Evolutionary conservation across 2,329 filamentous ascomycete species (phyloP).

Genomic region (Neonectria sp.): DNA sequence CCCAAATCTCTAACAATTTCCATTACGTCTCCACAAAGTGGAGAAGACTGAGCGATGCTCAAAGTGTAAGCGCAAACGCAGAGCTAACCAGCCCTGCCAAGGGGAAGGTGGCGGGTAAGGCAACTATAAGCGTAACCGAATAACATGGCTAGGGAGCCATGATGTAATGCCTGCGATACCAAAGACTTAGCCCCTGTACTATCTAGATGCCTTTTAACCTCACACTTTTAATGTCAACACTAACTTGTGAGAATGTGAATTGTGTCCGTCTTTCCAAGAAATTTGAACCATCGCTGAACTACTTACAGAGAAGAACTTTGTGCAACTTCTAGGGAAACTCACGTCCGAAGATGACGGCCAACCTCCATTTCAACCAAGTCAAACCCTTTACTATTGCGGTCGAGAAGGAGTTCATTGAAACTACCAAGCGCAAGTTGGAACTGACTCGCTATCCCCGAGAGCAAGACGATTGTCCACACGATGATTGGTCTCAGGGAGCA

Average conservation of each 20-base stretch:
- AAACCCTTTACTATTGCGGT: slow-evolving; percentile 9
- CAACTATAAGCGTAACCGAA: no score
- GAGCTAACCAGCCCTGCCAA: no score
- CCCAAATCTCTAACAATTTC: no score
- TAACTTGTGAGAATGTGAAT: not conserved
- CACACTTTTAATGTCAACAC: not conserved
- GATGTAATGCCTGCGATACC: no score
- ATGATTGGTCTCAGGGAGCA: slow-evolving; percentile 37
- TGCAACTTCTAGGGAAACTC: no score
- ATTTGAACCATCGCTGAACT: not conserved
- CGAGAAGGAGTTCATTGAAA: slow-evolving; percentile 28
- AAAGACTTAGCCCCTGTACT: no score
- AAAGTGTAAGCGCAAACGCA: no score
- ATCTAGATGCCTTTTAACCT: no score
- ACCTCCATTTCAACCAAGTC: slow-evolving; percentile 1
- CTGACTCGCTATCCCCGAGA: slow-evolving; percentile 27
- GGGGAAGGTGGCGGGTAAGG: no score
- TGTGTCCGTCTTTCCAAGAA: not conserved
- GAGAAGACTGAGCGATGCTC: no score
- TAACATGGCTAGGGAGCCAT: no score
- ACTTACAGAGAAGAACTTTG: not conserved
- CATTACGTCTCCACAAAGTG: no score
- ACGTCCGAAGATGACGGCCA: not conserved
- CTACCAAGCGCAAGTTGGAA: slow-evolving; percentile 25
- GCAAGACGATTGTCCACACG: slow-evolving; percentile 20